A percentile compares a stretch with the other conserved stretches of the same genome.
phyloP scores from a whole-genome alignment of 345 rosid genomes.

The Linum tenue region DNA sequence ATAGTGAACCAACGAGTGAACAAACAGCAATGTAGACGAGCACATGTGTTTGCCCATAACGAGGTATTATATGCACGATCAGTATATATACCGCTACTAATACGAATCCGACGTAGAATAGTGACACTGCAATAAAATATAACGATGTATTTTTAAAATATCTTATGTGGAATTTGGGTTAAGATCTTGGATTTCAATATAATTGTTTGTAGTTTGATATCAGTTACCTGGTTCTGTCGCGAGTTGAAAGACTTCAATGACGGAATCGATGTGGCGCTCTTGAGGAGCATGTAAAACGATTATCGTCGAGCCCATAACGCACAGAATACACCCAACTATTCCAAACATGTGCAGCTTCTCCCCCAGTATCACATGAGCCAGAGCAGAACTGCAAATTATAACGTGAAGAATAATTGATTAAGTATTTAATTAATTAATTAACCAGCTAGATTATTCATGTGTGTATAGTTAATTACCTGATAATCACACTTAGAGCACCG shows the following conservation, averaged over 20 bases:
- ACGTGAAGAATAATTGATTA: too few species aligned
- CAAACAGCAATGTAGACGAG: neutral
- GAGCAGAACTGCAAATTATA: conserved; percentile 16
- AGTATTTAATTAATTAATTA: too few species aligned
- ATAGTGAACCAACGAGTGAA: neutral
- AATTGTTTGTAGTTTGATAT: neutral
- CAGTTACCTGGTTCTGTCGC: conserved; percentile 23
- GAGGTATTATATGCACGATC: neutral
- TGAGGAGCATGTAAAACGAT: conserved; percentile 27
- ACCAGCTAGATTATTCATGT: neutral
- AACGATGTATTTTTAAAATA: too few species aligned
- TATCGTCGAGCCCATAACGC: conserved; percentile 22
- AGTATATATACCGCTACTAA: neutral
- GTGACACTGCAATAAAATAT: neutral
- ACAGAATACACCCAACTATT: conserved; percentile 20
- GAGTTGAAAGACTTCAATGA: conserved; percentile 22
- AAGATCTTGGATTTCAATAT: too few species aligned
- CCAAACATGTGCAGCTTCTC: conserved; percentile 22
- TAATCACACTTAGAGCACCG: neutral
- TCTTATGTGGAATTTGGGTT: too few species aligned
- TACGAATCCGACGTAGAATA: neutral
- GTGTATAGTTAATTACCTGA: neutral
- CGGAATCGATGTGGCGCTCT: conserved; percentile 22
- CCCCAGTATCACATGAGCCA: conserved; percentile 20
- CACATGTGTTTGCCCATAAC: neutral